A percentile compares a stretch with the other conserved stretches of the same genome.
Conservation (phyloP, 768 basidiomycete genomes). For the Cantharellus cinnabarinus region DNA sequence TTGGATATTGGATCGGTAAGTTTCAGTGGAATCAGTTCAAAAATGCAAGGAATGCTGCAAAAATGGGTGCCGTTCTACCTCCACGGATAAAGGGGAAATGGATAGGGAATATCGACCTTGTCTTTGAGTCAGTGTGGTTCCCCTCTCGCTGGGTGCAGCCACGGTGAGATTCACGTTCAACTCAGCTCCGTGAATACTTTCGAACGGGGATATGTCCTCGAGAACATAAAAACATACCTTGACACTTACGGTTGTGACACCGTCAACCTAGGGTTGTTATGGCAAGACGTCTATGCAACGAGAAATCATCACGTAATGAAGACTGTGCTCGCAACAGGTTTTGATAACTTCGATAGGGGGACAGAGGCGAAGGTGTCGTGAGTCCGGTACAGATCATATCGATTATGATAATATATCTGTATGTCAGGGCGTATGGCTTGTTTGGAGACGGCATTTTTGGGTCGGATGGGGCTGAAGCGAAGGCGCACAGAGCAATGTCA, state of each 20-base stretch:
- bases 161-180: neutral
- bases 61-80: neutral
- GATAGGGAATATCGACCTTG: neutral
- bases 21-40: neutral
- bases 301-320: slow-evolving; percentile 5
- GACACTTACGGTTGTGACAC: neutral
- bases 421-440: slow-evolving; percentile 8
- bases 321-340: slow-evolving; percentile 6
- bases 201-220: neutral
- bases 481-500: slow-evolving; percentile 17
- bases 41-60: neutral
- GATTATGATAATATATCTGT: neutral
- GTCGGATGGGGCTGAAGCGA: slow-evolving; percentile 15
- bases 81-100: neutral
- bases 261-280: neutral
- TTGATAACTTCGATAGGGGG: slow-evolving; percentile 2
- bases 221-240: neutral
- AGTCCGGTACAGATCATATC: neutral
- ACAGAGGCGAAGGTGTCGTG: slow-evolving; percentile 6
- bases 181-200: neutral
- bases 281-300: slow-evolving; percentile 2
- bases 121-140: neutral
- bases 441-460: slow-evolving; percentile 18
- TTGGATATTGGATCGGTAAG: neutral
- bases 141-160: neutral